A percentile compares a stretch with the other conserved stretches of the same genome.
These are phyloP conservation scores for Vigna hirtella DNA, from an alignment of 306 rosid species.

Conservation along the genomic window DNA sequence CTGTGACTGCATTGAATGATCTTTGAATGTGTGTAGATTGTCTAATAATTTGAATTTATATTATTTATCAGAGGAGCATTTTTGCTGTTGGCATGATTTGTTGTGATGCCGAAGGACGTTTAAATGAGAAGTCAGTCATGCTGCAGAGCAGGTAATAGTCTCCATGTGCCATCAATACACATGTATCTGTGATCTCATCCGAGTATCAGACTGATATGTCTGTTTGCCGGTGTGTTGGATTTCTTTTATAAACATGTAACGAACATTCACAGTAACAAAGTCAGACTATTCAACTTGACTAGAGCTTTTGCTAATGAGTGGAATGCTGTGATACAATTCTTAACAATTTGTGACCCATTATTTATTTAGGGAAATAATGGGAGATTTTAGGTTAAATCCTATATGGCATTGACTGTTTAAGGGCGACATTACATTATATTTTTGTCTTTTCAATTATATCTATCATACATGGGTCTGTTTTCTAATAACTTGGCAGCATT, in stretches of 20 bases:
- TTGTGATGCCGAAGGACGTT: slow-evolving; percentile 92
- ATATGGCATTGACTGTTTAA: slow-evolving; percentile 29
- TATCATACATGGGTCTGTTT: slow-evolving; percentile 36
- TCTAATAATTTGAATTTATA: slow-evolving; percentile 39
- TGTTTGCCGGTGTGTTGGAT: slow-evolving; percentile 10
- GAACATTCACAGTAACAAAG: slow-evolving; percentile 6
- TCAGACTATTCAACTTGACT: slow-evolving; percentile 12
- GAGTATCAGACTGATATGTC: not conserved
- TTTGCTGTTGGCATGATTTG: slow-evolving; percentile 88
- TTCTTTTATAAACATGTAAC: not conserved
- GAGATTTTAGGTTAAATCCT: slow-evolving; percentile 20
- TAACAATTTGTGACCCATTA: slow-evolving; percentile 28
- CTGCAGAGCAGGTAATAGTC: slow-evolving; percentile 84
- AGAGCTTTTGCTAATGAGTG: slow-evolving; percentile 8
- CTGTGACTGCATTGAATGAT: slow-evolving; percentile 21
- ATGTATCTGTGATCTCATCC: slow-evolving; percentile 24
- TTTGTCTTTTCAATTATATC: slow-evolving; percentile 30
- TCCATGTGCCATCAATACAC: not conserved
- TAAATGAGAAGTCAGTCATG: slow-evolving; percentile 87
- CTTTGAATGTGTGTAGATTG: slow-evolving; percentile 13
- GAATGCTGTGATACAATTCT: slow-evolving; percentile 18
- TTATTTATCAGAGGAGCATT: slow-evolving; percentile 75
- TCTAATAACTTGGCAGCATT: slow-evolving; percentile 54
- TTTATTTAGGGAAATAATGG: slow-evolving; percentile 22
- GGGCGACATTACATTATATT: not conserved